Percentiles rank a stretch among this genome's conserved stretches.
Evolutionary conservation across 768 basidiomycete species (phyloP).

Genomic region (Lentinula aciculospora): DNA sequence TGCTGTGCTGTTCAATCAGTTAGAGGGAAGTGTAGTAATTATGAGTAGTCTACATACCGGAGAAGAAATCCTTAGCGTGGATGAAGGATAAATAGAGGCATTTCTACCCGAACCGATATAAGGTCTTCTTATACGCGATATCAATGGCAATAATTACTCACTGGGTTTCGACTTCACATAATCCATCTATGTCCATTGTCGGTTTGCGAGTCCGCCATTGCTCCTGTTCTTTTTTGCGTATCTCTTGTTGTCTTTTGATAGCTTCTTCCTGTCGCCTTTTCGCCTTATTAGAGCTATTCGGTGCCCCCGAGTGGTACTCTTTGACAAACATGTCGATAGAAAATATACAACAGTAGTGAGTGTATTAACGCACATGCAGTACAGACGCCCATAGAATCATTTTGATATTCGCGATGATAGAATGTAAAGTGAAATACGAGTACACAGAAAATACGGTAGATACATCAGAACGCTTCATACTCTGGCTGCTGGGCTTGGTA

Average conservation of each 20-base stretch:
- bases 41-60: too few relatives aligned
- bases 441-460: slow-evolving; percentile 9
- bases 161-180: not conserved
- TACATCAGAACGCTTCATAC: slow-evolving; percentile 50
- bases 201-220: not conserved
- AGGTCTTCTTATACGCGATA: not conserved
- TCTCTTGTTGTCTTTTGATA: not conserved
- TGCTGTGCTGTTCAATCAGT: not conserved
- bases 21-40: not conserved
- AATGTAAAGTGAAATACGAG: slow-evolving; percentile 5
- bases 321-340: not conserved
- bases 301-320: not conserved
- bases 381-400: too few relatives aligned
- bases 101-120: not conserved
- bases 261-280: not conserved
- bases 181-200: not conserved
- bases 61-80: too few relatives aligned
- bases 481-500: slow-evolving; percentile 28
- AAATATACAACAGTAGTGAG: too few relatives aligned
- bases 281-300: not conserved
- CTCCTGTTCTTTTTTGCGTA: not conserved
- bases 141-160: not conserved
- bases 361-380: too few relatives aligned
- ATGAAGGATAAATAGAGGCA: not conserved
- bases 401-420: not conserved